Conservation (phyloP, 106 monocot species). For the Platanthera zijinensis region DNA sequence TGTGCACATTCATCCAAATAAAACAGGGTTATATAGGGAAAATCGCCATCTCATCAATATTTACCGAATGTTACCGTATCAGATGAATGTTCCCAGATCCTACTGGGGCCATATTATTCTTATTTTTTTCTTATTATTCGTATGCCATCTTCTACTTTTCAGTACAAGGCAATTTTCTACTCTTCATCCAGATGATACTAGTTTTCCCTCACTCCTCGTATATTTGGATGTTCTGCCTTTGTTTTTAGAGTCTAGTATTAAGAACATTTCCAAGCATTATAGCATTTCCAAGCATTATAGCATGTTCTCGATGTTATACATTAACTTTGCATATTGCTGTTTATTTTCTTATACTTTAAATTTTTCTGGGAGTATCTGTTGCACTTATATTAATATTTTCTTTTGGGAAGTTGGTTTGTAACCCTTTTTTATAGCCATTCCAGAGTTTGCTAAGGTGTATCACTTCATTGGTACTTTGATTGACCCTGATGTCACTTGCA, state of each 20-base stretch:
- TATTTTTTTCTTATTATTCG: too few species aligned
- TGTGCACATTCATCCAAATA: too few species aligned
- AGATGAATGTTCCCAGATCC: too few species aligned
- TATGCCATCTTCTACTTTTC: too few species aligned
- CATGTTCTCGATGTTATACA: not conserved
- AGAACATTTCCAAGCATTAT: not conserved
- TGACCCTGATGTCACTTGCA: conserved; percentile 40
- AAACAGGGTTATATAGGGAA: too few species aligned
- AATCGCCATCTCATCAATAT: too few species aligned
- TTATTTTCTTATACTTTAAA: not conserved
- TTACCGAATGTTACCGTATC: too few species aligned
- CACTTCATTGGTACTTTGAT: conserved; percentile 51
- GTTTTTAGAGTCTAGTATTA: not conserved
- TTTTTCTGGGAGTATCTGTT: not conserved
- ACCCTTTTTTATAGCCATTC: conserved; percentile 15
- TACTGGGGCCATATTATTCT: too few species aligned
- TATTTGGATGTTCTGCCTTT: too few species aligned
- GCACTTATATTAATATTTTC: not conserved
- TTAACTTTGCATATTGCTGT: not conserved
- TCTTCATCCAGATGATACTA: too few species aligned
- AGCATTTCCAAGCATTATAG: not conserved
- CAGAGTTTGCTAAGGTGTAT: conserved; percentile 60
- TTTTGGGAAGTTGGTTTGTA: not conserved
- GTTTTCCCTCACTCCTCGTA: too few species aligned
- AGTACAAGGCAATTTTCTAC: too few species aligned